Base-by-base conservation (phyloP, 352 stramenopile species). In the Phytopythium aichiense region DNA sequence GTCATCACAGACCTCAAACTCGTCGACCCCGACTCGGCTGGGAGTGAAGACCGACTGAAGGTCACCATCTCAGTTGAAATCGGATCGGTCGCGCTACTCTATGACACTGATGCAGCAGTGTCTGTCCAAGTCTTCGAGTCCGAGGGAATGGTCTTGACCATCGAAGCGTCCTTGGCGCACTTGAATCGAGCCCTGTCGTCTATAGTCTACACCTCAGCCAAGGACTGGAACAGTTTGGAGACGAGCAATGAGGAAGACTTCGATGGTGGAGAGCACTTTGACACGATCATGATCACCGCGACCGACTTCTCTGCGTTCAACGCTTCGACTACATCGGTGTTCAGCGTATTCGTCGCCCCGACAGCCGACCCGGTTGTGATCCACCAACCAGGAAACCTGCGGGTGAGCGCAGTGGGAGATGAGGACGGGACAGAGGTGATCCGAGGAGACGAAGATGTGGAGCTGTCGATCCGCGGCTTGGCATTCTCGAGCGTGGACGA, bases 161-260 rank as follows among this genome's bases (percentile, higher is more conserved):
- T 92, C 22, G 57, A 58, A 18, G 82, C 80, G 9, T 62, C 64
- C 7, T 56, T 90, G 13, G 18, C 12, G 22, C 63, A 81, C 15
- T 43, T 92, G 37, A 85, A 87, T 43, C 63, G 58, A 8, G 79
- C 76, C 7, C 52, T 92, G 2, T 56, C 71, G 8, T 61, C 61
- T n/a, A 31, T 89, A 9, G 59, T 75, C 28, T 92, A 82, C 64
- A 83, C 72, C 30, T 88, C 83, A 15, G 76, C 68, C 2, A 63
- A 53, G 31, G 48, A 92, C 68, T 92, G 83, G 83, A 92, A 92
- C 68, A 92, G 79, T 25, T 65, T 87, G 40, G 61, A 73, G 48
- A 51, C 63, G 40, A 70, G 46, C 35, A 45, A 72, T 35, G 53
- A 48, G 16, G 54, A 38, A 12, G 7, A n/a, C 1, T 35, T 48